Evolutionary conservation across 495 filamentous ascomycete species (phyloP).

Genomic region (Podospora sp.): DNA sequence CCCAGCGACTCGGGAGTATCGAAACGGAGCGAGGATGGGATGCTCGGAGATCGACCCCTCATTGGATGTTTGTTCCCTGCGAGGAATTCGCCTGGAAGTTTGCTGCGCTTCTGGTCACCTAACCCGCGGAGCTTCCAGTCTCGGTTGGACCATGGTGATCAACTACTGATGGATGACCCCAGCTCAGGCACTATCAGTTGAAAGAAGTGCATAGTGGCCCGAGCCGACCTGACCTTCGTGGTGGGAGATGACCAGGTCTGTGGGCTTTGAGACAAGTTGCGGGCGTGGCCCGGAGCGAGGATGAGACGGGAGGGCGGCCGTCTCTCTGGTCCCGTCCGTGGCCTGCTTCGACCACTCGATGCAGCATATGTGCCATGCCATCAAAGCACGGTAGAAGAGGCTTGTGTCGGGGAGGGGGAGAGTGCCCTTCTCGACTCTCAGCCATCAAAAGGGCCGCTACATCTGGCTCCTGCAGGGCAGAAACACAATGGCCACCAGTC

Average conservation of each 20-base stretch:
- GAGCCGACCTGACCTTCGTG: not conserved
- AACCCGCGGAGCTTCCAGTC: not conserved
- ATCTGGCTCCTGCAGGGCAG: not conserved
- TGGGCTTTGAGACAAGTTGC: not conserved
- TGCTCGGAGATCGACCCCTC: not conserved
- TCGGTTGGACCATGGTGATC: not conserved
- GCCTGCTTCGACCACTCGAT: not conserved
- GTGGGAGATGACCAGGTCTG: not conserved
- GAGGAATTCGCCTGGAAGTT: not conserved
- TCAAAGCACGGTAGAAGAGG: conserved; percentile 20
- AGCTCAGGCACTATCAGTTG: not conserved
- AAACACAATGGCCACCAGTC: not conserved
- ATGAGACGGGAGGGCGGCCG: conserved; percentile 2
- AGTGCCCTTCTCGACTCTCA: not conserved
- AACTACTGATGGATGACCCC: not conserved
- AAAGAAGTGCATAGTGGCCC: not conserved
- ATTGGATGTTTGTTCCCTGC: not conserved
- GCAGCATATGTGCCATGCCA: conserved; percentile 12
- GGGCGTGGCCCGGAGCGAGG: not conserved
- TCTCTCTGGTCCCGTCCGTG: not conserved
- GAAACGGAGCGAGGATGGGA: not conserved
- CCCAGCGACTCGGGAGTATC: not conserved
- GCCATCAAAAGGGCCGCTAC: not conserved
- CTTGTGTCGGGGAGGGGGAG: not conserved
- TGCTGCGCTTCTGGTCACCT: not conserved